Base-by-base conservation (phyloP, 1,139 yeast species). In the Scheffersomyces insectosa region DNA sequence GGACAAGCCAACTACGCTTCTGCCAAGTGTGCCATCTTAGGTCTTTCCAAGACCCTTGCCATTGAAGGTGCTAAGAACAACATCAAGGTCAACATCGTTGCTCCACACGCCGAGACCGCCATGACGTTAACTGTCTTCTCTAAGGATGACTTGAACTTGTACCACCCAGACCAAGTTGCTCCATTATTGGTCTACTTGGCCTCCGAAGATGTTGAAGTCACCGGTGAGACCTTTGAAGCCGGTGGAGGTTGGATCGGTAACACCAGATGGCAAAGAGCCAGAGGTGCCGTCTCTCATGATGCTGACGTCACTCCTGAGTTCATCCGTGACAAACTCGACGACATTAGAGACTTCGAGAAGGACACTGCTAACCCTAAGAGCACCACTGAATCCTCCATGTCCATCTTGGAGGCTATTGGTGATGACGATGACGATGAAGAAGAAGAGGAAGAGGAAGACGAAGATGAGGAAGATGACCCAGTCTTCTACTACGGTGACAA, bases 21-120 rank as follows among this genome's bases (percentile, higher is more conserved):
- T 39, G 97, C 98, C 41, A 93, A 93, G 73, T 82, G 88, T 46
- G 98, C 91, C 28, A 83, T 93, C 50, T 69, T 90, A 42, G 97
- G 97, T 30, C 80, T 93, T 57, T 77, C 96, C 29, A 83, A 80
- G 65, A 87, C 97, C 36, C 66, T 89, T 51, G 97, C 98, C 23
- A 75, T 87, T 52, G 99, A 93, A 71, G 99, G 99, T 58, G 82
- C 83, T 48, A 89, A 80, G 68, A 63, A 73, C 60, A 83, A 85
- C 62, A 88, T 93, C 56, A 76, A 77, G 60, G 93, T 83, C 47
- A 88, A 91, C 63, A 78, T 83, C 39, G 85, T 90, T 65, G 98
- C 98, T 38, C 99, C 99, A 46, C 97, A 91, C 64, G 98, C 98
- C 36, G 97, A 91, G 62, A 91, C 99, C 40, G 93, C 95, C 50